These are phyloP conservation scores for Narthecium ossifragum DNA, from an alignment of 106 monocot genomes.

Conservation along the genomic window DNA sequence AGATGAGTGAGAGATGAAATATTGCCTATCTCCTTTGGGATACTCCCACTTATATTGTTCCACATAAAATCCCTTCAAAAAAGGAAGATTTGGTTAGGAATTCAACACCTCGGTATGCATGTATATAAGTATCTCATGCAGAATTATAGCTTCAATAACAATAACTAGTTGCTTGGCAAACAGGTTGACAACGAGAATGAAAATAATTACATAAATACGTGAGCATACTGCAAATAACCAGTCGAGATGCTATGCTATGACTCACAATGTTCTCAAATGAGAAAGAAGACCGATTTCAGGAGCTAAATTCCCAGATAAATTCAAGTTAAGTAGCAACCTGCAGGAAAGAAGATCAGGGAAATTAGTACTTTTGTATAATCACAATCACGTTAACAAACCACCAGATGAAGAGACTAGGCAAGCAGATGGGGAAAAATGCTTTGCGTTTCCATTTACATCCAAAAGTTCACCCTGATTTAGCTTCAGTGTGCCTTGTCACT, in stretches of 20 bases:
- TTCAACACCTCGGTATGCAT: background rate
- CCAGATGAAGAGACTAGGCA: background rate
- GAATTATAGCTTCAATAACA: background rate
- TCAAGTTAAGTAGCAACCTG: constrained; percentile 65
- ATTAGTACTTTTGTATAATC: too few relatives aligned
- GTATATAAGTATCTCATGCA: background rate
- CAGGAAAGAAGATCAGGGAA: constrained; percentile 10
- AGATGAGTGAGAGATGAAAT: constrained; percentile 57
- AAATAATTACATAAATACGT: background rate
- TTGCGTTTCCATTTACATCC: background rate
- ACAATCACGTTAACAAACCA: background rate
- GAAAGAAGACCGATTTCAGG: constrained; percentile 70
- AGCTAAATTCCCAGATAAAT: constrained; percentile 75
- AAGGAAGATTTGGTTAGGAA: background rate
- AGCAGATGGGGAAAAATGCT: background rate
- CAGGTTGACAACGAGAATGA: background rate
- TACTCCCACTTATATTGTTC: constrained; percentile 75
- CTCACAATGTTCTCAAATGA: constrained; percentile 69
- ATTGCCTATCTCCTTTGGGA: constrained; percentile 89
- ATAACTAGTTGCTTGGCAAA: background rate
- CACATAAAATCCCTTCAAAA: constrained; percentile 87
- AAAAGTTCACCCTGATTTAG: background rate
- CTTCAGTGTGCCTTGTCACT: background rate
- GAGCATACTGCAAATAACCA: too few relatives aligned
- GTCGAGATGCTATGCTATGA: background rate